Conservation (phyloP, 208 protist species). For the Wallacemonas rigidus region DNA sequence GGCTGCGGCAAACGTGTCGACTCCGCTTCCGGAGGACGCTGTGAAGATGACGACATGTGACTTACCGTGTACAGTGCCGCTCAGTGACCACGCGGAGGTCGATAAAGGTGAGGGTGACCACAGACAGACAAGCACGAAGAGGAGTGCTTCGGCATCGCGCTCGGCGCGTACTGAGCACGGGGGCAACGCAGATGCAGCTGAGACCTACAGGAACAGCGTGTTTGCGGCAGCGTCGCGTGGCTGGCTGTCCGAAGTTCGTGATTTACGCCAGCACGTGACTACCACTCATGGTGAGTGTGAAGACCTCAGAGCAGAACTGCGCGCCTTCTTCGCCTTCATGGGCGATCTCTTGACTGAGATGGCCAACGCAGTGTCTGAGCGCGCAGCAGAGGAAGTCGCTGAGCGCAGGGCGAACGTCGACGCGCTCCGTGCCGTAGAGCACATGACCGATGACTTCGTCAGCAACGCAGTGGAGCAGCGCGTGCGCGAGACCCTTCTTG, state of each 20-base stretch:
- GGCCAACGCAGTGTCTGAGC: not conserved
- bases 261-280: not conserved
- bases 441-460: constrained; percentile 20
- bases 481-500: constrained; percentile 10
- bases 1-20: too few species aligned
- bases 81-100: too few species aligned
- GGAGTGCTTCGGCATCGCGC: too few species aligned
- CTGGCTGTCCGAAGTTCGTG: not conserved
- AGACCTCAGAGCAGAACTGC: constrained; percentile 6
- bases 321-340: constrained; percentile 23
- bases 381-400: constrained; percentile 19
- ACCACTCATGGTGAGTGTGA: constrained; percentile 8
- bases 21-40: too few species aligned
- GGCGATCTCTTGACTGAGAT: constrained; percentile 15
- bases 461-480: constrained; percentile 14
- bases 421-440: not conserved
- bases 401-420: constrained; percentile 17
- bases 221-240: not conserved
- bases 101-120: too few species aligned
- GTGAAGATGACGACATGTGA: too few species aligned
- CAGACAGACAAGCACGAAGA: too few species aligned
- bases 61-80: too few species aligned
- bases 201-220: too few species aligned
- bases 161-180: too few species aligned
- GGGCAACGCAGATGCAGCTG: too few species aligned